A percentile compares a stretch with the other conserved stretches of the same genome.
Evolutionary conservation across 106 monocot species (phyloP).

Genomic region (Narthecium ossifragum): DNA sequence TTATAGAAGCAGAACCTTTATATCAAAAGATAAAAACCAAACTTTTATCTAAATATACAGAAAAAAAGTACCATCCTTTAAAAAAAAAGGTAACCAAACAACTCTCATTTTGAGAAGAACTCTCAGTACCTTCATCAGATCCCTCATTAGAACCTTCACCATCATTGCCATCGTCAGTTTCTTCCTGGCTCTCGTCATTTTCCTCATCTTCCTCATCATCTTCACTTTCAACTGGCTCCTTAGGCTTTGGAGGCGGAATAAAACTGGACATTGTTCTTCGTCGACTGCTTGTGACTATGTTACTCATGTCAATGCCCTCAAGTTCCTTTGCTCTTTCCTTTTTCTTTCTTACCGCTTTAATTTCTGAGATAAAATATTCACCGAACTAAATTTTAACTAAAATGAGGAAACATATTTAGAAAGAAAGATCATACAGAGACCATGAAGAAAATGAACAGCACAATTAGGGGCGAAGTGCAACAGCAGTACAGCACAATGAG

Average conservation of each 20-base stretch:
- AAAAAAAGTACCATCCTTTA: not conserved
- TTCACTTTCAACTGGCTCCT: conserved; percentile 40
- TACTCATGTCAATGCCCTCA: conserved; percentile 94
- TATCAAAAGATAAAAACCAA: no score
- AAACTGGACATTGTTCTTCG: conserved; percentile 57
- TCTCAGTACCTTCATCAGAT: conserved; percentile 48
- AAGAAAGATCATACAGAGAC: no score
- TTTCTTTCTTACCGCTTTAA: conserved; percentile 71
- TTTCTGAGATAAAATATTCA: conserved; percentile 53
- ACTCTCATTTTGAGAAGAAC: no score
- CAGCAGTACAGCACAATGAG: no score
- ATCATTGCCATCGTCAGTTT: conserved; percentile 33
- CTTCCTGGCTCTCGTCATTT: conserved; percentile 20
- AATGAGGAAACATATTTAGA: no score
- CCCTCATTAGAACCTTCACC: conserved; percentile 24
- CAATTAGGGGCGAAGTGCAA: no score
- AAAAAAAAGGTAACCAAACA: not conserved
- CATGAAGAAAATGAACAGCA: no score
- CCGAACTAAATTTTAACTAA: no score
- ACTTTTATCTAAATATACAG: no score
- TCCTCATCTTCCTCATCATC: conserved; percentile 38
- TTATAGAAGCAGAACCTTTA: no score
- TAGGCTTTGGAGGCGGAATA: conserved; percentile 62
- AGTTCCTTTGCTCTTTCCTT: conserved; percentile 93
- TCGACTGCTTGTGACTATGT: conserved; percentile 87